Evolutionary conservation across 768 basidiomycete genomes (phyloP).

Genomic region (Termitomyces sp.): DNA sequence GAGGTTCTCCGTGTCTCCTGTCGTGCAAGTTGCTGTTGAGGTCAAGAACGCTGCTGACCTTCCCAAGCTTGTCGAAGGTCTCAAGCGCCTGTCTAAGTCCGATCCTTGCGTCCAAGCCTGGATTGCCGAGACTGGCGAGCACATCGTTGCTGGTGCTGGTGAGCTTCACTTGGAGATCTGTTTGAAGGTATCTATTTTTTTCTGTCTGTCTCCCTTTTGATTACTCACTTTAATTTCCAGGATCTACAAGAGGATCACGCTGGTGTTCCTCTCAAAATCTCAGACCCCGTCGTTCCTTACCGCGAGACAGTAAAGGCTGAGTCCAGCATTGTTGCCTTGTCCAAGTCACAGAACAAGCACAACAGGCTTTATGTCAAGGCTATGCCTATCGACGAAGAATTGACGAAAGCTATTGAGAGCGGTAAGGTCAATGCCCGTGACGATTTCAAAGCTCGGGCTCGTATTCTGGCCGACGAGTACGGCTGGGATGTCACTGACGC

Average conservation of each 20-base stretch:
- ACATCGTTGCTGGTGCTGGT: constrained; percentile 99
- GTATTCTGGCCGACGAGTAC: constrained; percentile 91
- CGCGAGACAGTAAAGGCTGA: constrained; percentile 97
- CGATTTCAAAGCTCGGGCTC: constrained; percentile 97
- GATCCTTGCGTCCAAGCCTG: constrained; percentile 98
- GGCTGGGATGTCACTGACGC: constrained; percentile 99
- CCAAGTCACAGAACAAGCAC: constrained; percentile 99
- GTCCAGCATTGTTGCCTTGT: constrained; percentile 93
- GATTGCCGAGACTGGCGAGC: constrained; percentile 91
- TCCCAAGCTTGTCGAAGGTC: constrained; percentile 99
- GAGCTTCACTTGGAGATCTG: constrained; percentile 99
- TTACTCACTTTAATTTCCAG: constrained; percentile 34
- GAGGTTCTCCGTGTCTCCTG: constrained; percentile 99
- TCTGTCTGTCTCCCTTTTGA: not conserved
- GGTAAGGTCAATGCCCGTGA: constrained; percentile 89
- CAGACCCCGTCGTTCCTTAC: constrained; percentile 96
- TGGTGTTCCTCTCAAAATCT: constrained; percentile 97
- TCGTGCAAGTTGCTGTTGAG: constrained; percentile 98
- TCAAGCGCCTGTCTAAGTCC: constrained; percentile 99
- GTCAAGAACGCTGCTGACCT: constrained; percentile 99
- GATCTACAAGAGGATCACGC: constrained; percentile 99
- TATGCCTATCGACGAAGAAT: constrained; percentile 89
- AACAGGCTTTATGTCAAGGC: constrained; percentile 97
- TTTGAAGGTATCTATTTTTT: constrained; percentile 69
- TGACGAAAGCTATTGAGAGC: constrained; percentile 86